Evolutionary conservation across 257 asterid genomes (phyloP), one percentile per base, ranked within the genome.

Genomic region (Ilex asprella): DNA sequence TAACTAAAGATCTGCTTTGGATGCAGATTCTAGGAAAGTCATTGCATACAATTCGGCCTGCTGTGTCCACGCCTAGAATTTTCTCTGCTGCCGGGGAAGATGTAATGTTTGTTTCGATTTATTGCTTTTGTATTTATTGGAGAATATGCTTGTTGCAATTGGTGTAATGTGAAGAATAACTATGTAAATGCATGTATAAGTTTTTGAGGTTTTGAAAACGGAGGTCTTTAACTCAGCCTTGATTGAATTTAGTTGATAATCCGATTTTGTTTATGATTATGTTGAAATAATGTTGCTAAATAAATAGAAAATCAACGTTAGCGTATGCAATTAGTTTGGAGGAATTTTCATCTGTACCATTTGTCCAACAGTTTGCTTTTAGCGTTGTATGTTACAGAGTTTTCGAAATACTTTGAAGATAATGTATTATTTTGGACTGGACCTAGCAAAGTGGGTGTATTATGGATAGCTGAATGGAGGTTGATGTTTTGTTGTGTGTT

Each of bases 1-100:
- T 8, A 35, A 35, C 8, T 35, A 35, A 35, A 35, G 41, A 6
- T 46, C 5, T n/a, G 10, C 14, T 53, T 15, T 53, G 11, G 10
- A 21, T 1, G 11, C 78, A 88, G 97, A 85, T 70, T 55, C 62
- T 67, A 16, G 88, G 87, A 61, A 83, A 75, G 76, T 84, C 90
- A 11, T 44, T 75, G 55, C 75, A 63, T 54, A 73, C 78, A 73
- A 61, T 70, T 67, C 74, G 70, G 69, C 80, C 84, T 66, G 75
- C 76, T 7, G 80, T 64, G 57, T 70, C 80, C 30, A 49, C 67
- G 13, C 71, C 80, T 5, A 77, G 79, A 63, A 60, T 74, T 30
- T 67, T 78, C 66, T 60, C 84, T 54, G 70, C 80, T 8, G 61
- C 61, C 29, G 56, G 66, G 2, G 86, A 75, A 70, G 89, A 84